Base-by-base conservation (phyloP, 2,329 filamentous ascomycete species). In the Aspergillus texensis region DNA sequence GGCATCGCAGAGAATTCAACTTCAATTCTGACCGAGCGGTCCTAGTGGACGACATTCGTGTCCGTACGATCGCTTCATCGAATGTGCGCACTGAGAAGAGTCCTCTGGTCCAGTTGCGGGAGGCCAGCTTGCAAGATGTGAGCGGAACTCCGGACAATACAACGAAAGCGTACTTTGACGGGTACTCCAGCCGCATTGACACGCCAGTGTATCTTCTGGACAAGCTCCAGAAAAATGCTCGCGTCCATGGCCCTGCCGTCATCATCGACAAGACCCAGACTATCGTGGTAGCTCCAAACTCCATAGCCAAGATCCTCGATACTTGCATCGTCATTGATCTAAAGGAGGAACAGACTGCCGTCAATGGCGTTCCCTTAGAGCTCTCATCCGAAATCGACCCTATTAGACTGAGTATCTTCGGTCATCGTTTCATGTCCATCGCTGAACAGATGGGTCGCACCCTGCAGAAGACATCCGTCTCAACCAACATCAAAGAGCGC, bases 281-380 rank as follows among this genome's bases (percentile, higher is more conserved):
- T 0, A 95, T 98, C 66, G 92, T 97, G 0, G 89, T 97, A 3
- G 91, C 92, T 0, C 94, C 94, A 0, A 86, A 86, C 34, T 87
- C 93, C 2, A 87, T 88, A 26, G 94, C 94, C 0, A 79, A 93
- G 28, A 84, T 97, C 36, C 88, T 96, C 21, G 85, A 92, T 66
- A 96, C 93, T 0, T 94, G 97, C 71, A 92, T 97, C 9, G 85
- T 97, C 8, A 94, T 97, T 72, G 93, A 97, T 67, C 86, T 95
- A 46, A 87, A 89, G 60, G 88, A 81, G 67, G 80, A 68, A 16
- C 85, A 74, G 65, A 65, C 68, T 9, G 58, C 67, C 24, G 41
- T 65, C 26, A 63, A 67, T 1, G 70, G 67, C 24, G 28, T 52
- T 34, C 62, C 66, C 11, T 62, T 60, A 1, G 45, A 61, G 3